A percentile compares a stretch with the other conserved stretches of the same genome.
Conservation (phyloP, 805 yeast species). For the Wickerhamomyces queroliae region DNA sequence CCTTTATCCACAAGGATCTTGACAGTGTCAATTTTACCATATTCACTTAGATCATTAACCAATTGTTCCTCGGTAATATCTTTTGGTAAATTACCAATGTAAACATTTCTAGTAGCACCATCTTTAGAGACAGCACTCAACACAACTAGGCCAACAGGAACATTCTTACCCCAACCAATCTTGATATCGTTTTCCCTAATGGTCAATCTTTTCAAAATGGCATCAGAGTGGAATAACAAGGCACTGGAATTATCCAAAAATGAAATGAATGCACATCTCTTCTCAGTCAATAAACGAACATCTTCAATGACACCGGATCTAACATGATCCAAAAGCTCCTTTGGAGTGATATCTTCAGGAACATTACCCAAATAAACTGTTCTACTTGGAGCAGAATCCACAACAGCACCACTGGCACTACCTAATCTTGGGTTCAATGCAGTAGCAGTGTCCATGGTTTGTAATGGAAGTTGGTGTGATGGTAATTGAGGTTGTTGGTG, state of each 20-base stretch:
- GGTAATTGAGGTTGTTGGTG: slow-evolving; percentile 8
- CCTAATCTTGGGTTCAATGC: background rate
- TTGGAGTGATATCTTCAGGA: slow-evolving; percentile 73
- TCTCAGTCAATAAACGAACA: slow-evolving; percentile 71
- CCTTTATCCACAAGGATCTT: slow-evolving; percentile 77
- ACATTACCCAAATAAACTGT: slow-evolving; percentile 89
- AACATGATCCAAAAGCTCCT: slow-evolving; percentile 83
- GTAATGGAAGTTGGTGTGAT: too few relatives aligned
- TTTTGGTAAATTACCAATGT: slow-evolving; percentile 73
- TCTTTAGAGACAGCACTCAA: slow-evolving; percentile 72
- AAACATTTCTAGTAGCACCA: slow-evolving; percentile 92
- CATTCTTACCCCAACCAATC: slow-evolving; percentile 90
- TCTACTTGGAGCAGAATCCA: slow-evolving; percentile 58
- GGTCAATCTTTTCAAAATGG: slow-evolving; percentile 74
- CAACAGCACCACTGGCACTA: slow-evolving; percentile 16
- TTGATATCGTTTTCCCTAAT: slow-evolving; percentile 78
- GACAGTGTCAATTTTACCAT: slow-evolving; percentile 81
- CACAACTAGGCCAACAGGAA: slow-evolving; percentile 70
- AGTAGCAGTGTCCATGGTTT: background rate
- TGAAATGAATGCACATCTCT: slow-evolving; percentile 85
- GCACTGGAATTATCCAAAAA: slow-evolving; percentile 89
- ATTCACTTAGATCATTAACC: slow-evolving; percentile 57
- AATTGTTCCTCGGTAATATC: slow-evolving; percentile 63
- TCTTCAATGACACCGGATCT: slow-evolving; percentile 86
- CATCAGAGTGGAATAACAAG: slow-evolving; percentile 87